Percentiles rank a stretch among this genome's conserved stretches.
Conservation (phyloP, 2,329 filamentous ascomycete genomes). For the Blumeria graminis region DNA sequence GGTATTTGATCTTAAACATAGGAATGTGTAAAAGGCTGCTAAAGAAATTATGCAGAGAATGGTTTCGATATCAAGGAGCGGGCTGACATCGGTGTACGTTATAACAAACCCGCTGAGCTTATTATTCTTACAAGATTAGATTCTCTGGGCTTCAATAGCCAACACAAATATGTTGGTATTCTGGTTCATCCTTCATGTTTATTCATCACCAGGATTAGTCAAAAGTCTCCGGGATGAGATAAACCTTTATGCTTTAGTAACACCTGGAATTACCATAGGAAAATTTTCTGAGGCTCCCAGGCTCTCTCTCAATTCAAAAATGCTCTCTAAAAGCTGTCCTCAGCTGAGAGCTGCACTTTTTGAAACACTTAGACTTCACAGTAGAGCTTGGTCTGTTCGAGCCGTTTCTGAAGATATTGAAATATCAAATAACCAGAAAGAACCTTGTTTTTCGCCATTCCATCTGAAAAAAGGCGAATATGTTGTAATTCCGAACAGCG, state of each 20-base stretch:
- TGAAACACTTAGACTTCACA: slow-evolving; percentile 22
- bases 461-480: slow-evolving; percentile 19
- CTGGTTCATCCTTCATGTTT: slow-evolving; percentile 24
- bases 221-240: slow-evolving; percentile 22
- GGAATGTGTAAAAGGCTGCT: slow-evolving; percentile 1
- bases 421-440: slow-evolving; percentile 7
- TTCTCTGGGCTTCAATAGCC: slow-evolving; percentile 29
- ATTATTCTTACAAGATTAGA: slow-evolving; percentile 4
- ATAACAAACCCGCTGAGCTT: not conserved
- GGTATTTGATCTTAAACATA: slow-evolving; percentile 9
- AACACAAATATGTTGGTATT: slow-evolving; percentile 27
- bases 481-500: slow-evolving; percentile 20
- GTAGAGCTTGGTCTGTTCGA: slow-evolving; percentile 19
- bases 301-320: slow-evolving; percentile 19
- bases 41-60: slow-evolving; percentile 8
- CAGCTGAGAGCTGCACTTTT: slow-evolving; percentile 22
- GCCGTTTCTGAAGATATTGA: slow-evolving; percentile 17
- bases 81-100: slow-evolving; percentile 19
- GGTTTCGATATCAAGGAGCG: slow-evolving; percentile 17
- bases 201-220: slow-evolving; percentile 18
- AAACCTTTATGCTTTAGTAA: slow-evolving; percentile 18
- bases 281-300: slow-evolving; percentile 14
- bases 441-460: slow-evolving; percentile 16
- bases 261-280: slow-evolving; percentile 13
- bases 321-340: slow-evolving; percentile 20